Conservation (phyloP, 331 rosid genomes). For the Erythrophleum ivorense region DNA sequence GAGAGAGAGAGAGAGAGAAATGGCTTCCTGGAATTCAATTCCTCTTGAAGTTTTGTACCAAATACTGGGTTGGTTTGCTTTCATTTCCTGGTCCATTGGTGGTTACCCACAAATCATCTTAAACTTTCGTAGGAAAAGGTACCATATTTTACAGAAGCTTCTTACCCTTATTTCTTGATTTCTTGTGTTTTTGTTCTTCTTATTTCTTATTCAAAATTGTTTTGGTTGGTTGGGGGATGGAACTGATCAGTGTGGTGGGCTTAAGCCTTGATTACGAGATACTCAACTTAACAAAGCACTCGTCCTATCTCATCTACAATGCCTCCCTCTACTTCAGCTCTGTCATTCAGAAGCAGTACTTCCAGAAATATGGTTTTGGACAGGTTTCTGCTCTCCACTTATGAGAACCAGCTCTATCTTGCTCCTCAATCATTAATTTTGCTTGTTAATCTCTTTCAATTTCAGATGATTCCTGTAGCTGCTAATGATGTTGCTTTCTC, state of each 20-base stretch:
- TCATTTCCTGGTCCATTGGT: slow-evolving; percentile 61
- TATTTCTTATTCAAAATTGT: background rate
- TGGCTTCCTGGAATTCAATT: slow-evolving; percentile 81
- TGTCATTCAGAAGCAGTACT: slow-evolving; percentile 68
- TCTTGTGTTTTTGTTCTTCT: background rate
- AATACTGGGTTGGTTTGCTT: slow-evolving; percentile 77
- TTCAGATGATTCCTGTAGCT: slow-evolving; percentile 59
- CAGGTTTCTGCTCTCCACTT: slow-evolving; percentile 50
- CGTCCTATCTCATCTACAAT: slow-evolving; percentile 76
- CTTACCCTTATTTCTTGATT: background rate
- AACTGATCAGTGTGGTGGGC: slow-evolving; percentile 67
- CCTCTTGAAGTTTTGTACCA: slow-evolving; percentile 59
- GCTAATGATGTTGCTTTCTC: slow-evolving; percentile 78
- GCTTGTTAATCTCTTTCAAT: background rate
- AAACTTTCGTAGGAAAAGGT: slow-evolving; percentile 64
- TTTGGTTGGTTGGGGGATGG: slow-evolving; percentile 4
- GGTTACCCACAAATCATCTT: slow-evolving; percentile 79
- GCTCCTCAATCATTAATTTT: background rate
- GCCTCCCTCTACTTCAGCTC: slow-evolving; percentile 80
- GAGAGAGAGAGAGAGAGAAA: slow-evolving; percentile 3
- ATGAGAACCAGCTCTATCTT: background rate
- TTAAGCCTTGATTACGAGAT: slow-evolving; percentile 73
- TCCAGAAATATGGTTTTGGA: slow-evolving; percentile 59
- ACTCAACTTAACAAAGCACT: slow-evolving; percentile 67
- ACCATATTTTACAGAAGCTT: background rate